These are phyloP conservation scores for Hemisphaericaspora xylanilytica DNA, from an alignment of 1,139 yeast genomes.

Conservation along the genomic window DNA sequence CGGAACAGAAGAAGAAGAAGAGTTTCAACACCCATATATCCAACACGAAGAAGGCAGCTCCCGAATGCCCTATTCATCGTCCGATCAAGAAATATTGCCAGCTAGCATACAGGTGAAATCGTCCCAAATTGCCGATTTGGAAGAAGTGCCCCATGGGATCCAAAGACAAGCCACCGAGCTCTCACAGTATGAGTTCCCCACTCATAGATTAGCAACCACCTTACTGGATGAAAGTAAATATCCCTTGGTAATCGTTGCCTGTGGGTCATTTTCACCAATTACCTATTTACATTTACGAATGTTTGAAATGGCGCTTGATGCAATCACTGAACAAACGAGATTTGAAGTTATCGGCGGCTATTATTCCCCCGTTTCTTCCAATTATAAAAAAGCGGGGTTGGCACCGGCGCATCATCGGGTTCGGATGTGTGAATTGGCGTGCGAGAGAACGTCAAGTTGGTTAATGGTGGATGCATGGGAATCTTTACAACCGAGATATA, in stretches of 20 bases:
- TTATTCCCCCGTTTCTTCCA: conserved; percentile 95
- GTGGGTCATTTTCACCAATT: conserved; percentile 96
- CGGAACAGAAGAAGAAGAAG: background rate
- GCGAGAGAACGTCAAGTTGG: conserved; percentile 96
- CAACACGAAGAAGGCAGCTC: background rate
- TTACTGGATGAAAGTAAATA: conserved; percentile 73
- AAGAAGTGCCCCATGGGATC: conserved; percentile 94
- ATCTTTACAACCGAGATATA: conserved; percentile 83
- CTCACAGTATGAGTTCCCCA: conserved; percentile 73
- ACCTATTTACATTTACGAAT: conserved; percentile 91
- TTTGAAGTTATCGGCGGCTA: conserved; percentile 96
- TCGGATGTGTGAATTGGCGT: conserved; percentile 96
- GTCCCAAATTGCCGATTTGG: conserved; percentile 84
- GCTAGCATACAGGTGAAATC: conserved; percentile 54
- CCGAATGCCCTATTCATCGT: conserved; percentile 7
- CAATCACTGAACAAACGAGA: conserved; percentile 87
- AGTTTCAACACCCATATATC: background rate
- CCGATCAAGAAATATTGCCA: conserved; percentile 26
- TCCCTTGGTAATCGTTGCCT: conserved; percentile 92
- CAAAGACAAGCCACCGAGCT: conserved; percentile 77
- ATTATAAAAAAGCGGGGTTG: conserved; percentile 88
- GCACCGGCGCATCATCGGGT: conserved; percentile 90
- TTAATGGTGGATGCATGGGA: conserved; percentile 99
- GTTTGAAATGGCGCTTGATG: conserved; percentile 98
- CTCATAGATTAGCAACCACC: conserved; percentile 74